Evolutionary conservation across 495 filamentous ascomycete species (phyloP).

Genomic region (Annulohypoxylon nitens): DNA sequence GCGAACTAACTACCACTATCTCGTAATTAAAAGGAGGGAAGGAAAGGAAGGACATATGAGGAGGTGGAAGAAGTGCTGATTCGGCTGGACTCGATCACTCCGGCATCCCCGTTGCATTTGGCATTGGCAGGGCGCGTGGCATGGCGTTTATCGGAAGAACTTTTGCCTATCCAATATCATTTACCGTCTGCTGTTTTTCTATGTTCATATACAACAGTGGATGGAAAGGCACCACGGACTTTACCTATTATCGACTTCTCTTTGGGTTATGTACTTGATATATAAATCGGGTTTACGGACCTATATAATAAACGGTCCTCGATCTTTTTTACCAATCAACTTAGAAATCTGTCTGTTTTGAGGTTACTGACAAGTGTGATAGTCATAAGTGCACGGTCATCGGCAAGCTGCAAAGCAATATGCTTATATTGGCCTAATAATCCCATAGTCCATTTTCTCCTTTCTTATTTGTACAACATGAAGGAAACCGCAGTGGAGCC

Average conservation of each 20-base stretch:
- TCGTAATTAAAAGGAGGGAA: constrained; percentile 14
- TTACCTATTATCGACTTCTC: constrained; percentile 8
- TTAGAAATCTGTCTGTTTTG: background rate
- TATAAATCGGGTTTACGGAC: constrained; percentile 24
- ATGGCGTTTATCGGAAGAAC: constrained; percentile 45
- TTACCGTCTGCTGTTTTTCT: constrained; percentile 10
- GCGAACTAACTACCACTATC: background rate
- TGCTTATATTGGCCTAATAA: background rate
- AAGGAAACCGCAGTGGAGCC: constrained; percentile 24
- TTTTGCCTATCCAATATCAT: background rate
- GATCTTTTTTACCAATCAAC: constrained; percentile 14
- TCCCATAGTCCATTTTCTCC: constrained; percentile 13
- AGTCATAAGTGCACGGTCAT: background rate
- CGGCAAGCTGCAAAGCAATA: background rate
- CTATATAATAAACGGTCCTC: constrained; percentile 9
- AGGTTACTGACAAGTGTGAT: background rate
- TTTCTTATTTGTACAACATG: constrained; percentile 38
- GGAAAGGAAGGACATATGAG: background rate
- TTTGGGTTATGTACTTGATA: constrained; percentile 36
- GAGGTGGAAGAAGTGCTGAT: constrained; percentile 12
- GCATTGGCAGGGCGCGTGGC: constrained; percentile 45
- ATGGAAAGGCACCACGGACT: constrained; percentile 23
- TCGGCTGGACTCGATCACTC: constrained; percentile 29
- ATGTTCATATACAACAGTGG: constrained; percentile 38
- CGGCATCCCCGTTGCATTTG: constrained; percentile 42